Conservation (phyloP, 169 alveolate species). For the Plasmodium malariae region DNA sequence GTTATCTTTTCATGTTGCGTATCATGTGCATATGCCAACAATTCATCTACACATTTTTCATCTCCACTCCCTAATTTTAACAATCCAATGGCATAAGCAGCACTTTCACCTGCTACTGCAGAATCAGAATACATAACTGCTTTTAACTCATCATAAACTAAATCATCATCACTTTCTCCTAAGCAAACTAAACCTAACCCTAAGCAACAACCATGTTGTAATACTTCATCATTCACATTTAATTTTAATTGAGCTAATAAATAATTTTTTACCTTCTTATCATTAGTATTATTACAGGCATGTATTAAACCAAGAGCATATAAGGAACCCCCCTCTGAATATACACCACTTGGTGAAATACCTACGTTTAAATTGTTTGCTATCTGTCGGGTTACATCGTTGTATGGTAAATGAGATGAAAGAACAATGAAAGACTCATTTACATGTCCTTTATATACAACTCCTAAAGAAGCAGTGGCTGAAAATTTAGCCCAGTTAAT, state of each 20-base stretch:
- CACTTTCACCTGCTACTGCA: constrained; percentile 99
- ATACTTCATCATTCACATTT: constrained; percentile 80
- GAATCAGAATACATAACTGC: constrained; percentile 92
- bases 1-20: constrained; percentile 98
- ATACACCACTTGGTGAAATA: constrained; percentile 82
- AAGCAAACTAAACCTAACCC: constrained; percentile 96
- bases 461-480: constrained; percentile 98
- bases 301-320: constrained; percentile 97
- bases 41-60: constrained; percentile 91
- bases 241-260: constrained; percentile 88
- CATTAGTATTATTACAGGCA: constrained; percentile 89
- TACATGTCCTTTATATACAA: constrained; percentile 92
- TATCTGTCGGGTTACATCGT: constrained; percentile 51
- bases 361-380: constrained; percentile 83
- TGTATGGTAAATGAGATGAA: constrained; percentile 56
- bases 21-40: constrained; percentile 95
- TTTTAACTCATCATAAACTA: constrained; percentile 92
- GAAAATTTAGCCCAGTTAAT: constrained; percentile 97
- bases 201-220: constrained; percentile 97
- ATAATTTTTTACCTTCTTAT: constrained; percentile 84
- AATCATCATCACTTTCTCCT: constrained; percentile 89
- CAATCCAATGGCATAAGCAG: constrained; percentile 97
- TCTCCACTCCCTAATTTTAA: constrained; percentile 92
- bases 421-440: constrained; percentile 68
- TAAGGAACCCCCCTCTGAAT: constrained; percentile 97